Evolutionary conservation across 129 eudicot genomes (phyloP).

Genomic region (Arctium lappa): DNA sequence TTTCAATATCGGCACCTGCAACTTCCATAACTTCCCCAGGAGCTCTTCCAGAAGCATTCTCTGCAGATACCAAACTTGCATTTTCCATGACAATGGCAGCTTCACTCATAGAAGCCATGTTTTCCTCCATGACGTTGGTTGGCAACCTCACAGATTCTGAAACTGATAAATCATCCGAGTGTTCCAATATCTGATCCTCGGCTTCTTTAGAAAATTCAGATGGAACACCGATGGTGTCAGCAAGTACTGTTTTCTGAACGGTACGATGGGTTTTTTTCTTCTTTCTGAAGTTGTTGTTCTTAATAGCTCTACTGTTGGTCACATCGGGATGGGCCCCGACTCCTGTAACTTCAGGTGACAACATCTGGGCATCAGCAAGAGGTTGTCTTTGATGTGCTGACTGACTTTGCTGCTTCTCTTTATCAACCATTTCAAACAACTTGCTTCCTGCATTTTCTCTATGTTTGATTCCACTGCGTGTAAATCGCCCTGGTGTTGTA

Average conservation of each 20-base stretch:
- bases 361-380: slow-evolving; percentile 21
- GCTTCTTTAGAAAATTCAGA: slow-evolving; percentile 10
- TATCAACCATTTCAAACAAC: slow-evolving; percentile 13
- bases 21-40: slow-evolving; percentile 13
- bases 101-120: not conserved
- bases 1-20: slow-evolving; percentile 8
- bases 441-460: not conserved
- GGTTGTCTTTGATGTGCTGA: slow-evolving; percentile 1
- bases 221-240: not conserved
- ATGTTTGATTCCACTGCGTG: slow-evolving; percentile 11
- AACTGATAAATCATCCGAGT: slow-evolving; percentile 11
- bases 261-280: not conserved
- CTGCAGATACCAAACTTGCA: not conserved
- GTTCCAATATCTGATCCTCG: not conserved
- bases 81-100: not conserved
- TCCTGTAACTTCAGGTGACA: slow-evolving; percentile 27
- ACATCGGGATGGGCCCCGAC: not conserved
- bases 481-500: slow-evolving; percentile 22
- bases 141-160: slow-evolving; percentile 13
- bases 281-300: not conserved
- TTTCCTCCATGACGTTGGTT: not conserved
- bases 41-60: not conserved
- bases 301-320: not conserved
- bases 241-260: not conserved
- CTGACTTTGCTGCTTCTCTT: slow-evolving; percentile 10